Evolutionary conservation across 2,329 filamentous ascomycete species (phyloP), one percentile per base, ranked within the genome.

Genomic region (Sarocladium oryzae): DNA sequence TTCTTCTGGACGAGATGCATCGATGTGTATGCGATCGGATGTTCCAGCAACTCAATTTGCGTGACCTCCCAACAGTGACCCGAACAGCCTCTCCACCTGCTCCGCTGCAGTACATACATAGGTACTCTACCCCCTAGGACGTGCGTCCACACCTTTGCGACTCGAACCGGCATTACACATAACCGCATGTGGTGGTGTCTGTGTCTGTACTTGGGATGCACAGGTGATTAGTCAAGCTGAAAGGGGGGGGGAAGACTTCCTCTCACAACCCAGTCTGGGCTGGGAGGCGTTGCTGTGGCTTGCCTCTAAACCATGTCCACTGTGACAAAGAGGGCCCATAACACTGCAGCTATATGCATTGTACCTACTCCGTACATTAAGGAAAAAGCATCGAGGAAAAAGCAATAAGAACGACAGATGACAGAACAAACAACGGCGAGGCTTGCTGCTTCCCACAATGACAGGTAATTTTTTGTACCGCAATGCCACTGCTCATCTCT

Each of bases 111-210:
- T n/a, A n/a, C 28, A 30, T 30, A 13, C 13, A 30, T 30, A n/a
- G 28, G 21, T 11, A 43, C 7, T 15, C 21, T 23, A 43, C 23
- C 40, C 40, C 21, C 26, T 26, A 11, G 13, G 6, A 11, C n/a
- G 21, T 43, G n/a, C 21, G 33, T 23, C 16, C 37, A 21, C 40
- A 5, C 40, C 10, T 40, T 21, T 26, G 40, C n/a, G 21, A 43
- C 21, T 43, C 40, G 37, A 23, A 40, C 7, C 18, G 37, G 37
- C 37, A 40, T 6, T 40, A 40, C 37, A 10, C 20, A 43, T 43
- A 20, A 28, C 40, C 40, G 40, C 37, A 40, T 40, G 37, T 40
- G 37, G 37, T 16, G n/a, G n/a, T n/a, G n/a, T n/a, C n/a, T n/a
- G n/a, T 9, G 8, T n/a, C 16, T 43, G 24, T 43, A 16, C 40